Evolutionary conservation across 2,329 filamentous ascomycete genomes (phyloP), one percentile per base, ranked within the genome.

Genomic region (Xylariaceae sp.): DNA sequence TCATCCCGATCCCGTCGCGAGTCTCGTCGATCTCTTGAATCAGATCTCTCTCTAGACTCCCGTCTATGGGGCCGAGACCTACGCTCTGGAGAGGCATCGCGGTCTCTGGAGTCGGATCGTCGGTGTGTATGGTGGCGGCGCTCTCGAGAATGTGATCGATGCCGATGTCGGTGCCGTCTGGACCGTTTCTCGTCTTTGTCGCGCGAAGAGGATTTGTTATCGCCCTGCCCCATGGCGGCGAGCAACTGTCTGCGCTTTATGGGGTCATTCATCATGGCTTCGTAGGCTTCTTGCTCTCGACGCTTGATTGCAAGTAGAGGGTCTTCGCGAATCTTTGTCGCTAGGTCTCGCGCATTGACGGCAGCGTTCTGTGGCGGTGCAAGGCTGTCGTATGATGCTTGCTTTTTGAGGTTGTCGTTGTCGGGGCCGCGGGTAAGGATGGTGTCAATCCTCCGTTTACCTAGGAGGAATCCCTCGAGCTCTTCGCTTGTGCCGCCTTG

Each of bases 251-350:
- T 73, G 52, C 84, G 74, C 68, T 79, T 83, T 52, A 79, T 75
- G 0, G 85, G 84, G 57, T 89, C 85, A 55, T 83, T 88, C 80
- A 88, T 90, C 80, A 89, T 85, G 7, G 82, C 78, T 56, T 86
- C 82, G 62, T 89, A 88, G 2, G 86, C 83, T 22, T 84, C 83
- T 65, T 92, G 87, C 64, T 97, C 91, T 63, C 94, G 86, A 63
- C 83, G 86, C 75, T 95, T 95, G 65, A 98, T 96, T 20, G 91
- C 88, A 25, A 97, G 72, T 59, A 98, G 75, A 0, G 93, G 93
- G 63, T 98, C 93, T 54, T 94, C 87, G 53, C 90, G 77, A 37
- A 97, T 83, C 71, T 98, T 98, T 38, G 82, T 69, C 22, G 88
- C 86, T 0, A 84, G 90, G 65, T 98, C 93, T 52, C 88, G 77